Conservation (phyloP, 78 protist genomes). For the Polysphondylium violaceum region DNA sequence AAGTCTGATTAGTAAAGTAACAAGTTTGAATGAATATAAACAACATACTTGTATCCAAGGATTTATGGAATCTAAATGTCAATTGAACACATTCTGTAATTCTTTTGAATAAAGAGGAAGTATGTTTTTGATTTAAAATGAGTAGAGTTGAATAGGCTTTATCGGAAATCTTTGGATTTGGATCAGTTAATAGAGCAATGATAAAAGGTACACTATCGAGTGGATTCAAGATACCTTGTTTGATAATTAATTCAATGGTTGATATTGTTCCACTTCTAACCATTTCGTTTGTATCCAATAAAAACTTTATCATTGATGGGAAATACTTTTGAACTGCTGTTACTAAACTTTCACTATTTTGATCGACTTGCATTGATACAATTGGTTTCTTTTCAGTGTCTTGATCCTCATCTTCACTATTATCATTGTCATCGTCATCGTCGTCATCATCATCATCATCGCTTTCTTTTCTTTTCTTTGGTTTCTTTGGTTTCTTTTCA, state of each 20-base stretch:
- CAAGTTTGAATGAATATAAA: background rate
- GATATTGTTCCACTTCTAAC: conserved; percentile 42
- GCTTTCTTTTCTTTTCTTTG: background rate
- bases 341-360: conserved; percentile 35
- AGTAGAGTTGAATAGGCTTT: background rate
- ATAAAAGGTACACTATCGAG: conserved; percentile 50
- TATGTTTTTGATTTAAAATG: conserved; percentile 34
- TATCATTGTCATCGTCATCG: background rate
- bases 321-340: conserved; percentile 61
- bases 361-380: conserved; percentile 19
- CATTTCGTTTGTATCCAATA: conserved; percentile 10
- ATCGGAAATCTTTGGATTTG: conserved; percentile 22
- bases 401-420: background rate
- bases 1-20: background rate
- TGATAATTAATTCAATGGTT: conserved; percentile 37
- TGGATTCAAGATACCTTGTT: conserved; percentile 74
- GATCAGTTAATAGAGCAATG: conserved; percentile 43
- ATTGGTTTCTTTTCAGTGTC: background rate
- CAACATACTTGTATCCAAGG: conserved; percentile 47
- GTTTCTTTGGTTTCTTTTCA: background rate
- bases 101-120: conserved; percentile 51
- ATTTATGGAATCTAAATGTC: conserved; percentile 41
- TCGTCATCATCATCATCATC: background rate
- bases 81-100: conserved; percentile 39
- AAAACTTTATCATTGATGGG: conserved; percentile 29